phyloP scores from a whole-genome alignment of 768 basidiomycete genomes.

The Mycena polygramma region DNA sequence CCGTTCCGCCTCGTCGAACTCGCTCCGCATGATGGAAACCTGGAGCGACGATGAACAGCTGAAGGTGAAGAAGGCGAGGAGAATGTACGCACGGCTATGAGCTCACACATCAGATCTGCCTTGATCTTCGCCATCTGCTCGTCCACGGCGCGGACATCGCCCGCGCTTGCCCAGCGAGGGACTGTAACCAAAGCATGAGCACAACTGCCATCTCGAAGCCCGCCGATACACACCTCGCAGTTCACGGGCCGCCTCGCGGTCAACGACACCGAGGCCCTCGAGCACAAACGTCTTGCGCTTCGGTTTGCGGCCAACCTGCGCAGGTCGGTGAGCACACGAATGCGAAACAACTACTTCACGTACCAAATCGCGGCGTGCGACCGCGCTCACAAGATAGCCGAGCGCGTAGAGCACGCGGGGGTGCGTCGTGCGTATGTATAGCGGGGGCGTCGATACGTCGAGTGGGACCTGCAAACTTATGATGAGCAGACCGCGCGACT shows the following conservation, averaged over 20 bases:
- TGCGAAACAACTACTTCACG: neutral
- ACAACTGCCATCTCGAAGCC: slow-evolving; percentile 18
- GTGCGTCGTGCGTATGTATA: slow-evolving; percentile 73
- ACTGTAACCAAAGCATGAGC: slow-evolving; percentile 50
- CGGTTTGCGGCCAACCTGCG: slow-evolving; percentile 76
- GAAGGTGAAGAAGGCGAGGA: neutral
- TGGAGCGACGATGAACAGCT: slow-evolving; percentile 39
- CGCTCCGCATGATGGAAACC: slow-evolving; percentile 77
- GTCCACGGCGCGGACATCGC: slow-evolving; percentile 64
- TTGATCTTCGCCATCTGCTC: slow-evolving; percentile 69
- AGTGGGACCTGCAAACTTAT: slow-evolving; percentile 53
- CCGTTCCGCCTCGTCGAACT: slow-evolving; percentile 73
- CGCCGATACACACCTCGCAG: slow-evolving; percentile 49
- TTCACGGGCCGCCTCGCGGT: slow-evolving; percentile 60
- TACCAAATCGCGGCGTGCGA: slow-evolving; percentile 71
- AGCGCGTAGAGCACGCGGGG: slow-evolving; percentile 74
- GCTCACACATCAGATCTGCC: slow-evolving; percentile 79
- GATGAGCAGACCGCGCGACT: slow-evolving; percentile 25
- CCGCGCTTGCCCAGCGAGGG: slow-evolving; percentile 65
- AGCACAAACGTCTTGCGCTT: slow-evolving; percentile 78
- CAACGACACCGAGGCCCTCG: slow-evolving; percentile 68
- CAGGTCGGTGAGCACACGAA: neutral
- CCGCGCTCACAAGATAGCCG: slow-evolving; percentile 74
- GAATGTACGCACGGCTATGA: slow-evolving; percentile 65
- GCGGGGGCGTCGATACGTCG: slow-evolving; percentile 52